Percentiles rank a stretch among this genome's conserved stretches.
Evolutionary conservation across 2,329 filamentous ascomycete genomes (phyloP).

Genomic region (Trichocomaceae sp.): DNA sequence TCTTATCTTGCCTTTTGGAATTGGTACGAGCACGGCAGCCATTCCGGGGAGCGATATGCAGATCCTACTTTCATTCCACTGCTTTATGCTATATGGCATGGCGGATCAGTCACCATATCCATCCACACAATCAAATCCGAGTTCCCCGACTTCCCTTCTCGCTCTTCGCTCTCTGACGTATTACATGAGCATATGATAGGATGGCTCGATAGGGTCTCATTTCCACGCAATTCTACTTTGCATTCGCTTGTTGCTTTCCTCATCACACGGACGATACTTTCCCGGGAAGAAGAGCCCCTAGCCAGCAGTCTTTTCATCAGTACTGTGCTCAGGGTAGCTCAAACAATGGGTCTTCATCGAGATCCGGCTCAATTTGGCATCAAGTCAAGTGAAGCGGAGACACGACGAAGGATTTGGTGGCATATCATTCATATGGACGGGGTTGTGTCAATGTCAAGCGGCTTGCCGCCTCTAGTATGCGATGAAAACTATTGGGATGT

Average conservation of each 20-base stretch:
- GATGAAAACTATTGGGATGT: slow-evolving; percentile 46
- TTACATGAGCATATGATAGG: slow-evolving; percentile 40
- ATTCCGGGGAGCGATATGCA: slow-evolving; percentile 31
- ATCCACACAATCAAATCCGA: slow-evolving; percentile 36
- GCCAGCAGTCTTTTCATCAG: slow-evolving; percentile 45
- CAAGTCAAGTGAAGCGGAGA: slow-evolving; percentile 39
- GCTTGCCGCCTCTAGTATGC: slow-evolving; percentile 41
- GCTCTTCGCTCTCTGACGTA: slow-evolving; percentile 31
- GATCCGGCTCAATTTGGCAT: slow-evolving; percentile 45
- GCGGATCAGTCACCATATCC: slow-evolving; percentile 42
- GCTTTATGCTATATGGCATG: slow-evolving; percentile 44
- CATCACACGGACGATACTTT: slow-evolving; percentile 41
- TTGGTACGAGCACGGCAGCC: slow-evolving; percentile 37
- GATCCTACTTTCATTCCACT: slow-evolving; percentile 40
- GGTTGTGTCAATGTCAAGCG: slow-evolving; percentile 46
- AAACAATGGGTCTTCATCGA: slow-evolving; percentile 44
- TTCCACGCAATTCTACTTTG: slow-evolving; percentile 41
- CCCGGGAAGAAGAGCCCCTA: slow-evolving; percentile 44
- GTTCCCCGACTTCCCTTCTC: slow-evolving; percentile 28
- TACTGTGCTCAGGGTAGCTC: slow-evolving; percentile 41
- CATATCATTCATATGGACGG: slow-evolving; percentile 45
- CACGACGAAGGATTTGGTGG: slow-evolving; percentile 43
- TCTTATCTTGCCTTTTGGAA: slow-evolving; percentile 41
- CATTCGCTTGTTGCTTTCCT: slow-evolving; percentile 43
- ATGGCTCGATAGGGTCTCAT: slow-evolving; percentile 38